These are phyloP conservation scores for Plantago elongata DNA, from an alignment of 257 asterid species.

Conservation along the genomic window DNA sequence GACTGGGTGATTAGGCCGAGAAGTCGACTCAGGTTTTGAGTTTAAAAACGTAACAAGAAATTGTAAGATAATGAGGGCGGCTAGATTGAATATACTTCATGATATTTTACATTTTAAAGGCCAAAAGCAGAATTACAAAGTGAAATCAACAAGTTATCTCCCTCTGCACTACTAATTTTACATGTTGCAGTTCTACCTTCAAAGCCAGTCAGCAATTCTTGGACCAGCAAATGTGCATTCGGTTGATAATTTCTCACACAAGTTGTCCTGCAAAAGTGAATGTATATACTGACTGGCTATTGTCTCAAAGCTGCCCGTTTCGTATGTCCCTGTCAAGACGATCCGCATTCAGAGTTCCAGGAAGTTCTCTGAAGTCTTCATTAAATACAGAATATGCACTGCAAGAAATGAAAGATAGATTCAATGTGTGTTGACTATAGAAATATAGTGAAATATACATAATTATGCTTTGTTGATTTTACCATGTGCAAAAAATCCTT, in stretches of 20 bases:
- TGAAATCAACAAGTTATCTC: neutral
- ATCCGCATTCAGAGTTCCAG: conserved; percentile 91
- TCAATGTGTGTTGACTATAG: no score
- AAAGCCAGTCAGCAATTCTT: neutral
- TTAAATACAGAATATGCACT: conserved; percentile 95
- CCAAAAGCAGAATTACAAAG: no score
- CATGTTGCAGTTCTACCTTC: neutral
- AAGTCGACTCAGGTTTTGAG: no score
- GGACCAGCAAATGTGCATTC: neutral
- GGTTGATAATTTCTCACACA: neutral
- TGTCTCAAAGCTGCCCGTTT: conserved; percentile 60
- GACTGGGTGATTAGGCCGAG: no score
- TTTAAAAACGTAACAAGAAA: no score
- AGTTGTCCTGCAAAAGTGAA: neutral
- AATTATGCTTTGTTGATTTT: no score
- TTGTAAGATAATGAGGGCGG: no score
- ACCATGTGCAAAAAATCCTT: no score
- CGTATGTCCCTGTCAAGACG: conserved; percentile 88
- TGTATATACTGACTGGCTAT: conserved; percentile 5
- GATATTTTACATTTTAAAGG: neutral
- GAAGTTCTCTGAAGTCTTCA: conserved; percentile 87
- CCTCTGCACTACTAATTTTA: neutral
- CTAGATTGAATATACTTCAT: neutral
- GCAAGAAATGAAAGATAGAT: conserved; percentile 27
- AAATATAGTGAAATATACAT: no score